Conservation (phyloP, 78 protist species). For the Trichosphaerium sp. region DNA sequence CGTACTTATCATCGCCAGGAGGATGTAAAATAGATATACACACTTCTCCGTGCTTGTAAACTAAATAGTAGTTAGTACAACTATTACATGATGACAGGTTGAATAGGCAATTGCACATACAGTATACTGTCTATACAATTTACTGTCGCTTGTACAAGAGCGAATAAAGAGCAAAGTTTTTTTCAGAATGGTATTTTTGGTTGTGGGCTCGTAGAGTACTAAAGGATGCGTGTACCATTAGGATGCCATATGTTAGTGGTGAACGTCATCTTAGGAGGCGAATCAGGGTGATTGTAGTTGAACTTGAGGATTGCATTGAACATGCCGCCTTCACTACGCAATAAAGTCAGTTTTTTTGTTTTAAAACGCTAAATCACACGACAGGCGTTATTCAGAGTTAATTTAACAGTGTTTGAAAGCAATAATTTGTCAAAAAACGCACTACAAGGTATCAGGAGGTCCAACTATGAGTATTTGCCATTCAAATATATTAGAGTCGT, state of each 20-base stretch:
- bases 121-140: not conserved
- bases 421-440: not conserved
- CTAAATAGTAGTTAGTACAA: conserved; percentile 13
- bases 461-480: conserved; percentile 85
- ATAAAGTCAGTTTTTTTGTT: not conserved
- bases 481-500: conserved; percentile 75
- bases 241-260: conserved; percentile 80
- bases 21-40: conserved; percentile 93
- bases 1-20: conserved; percentile 86
- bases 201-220: no score
- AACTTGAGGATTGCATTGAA: conserved; percentile 65
- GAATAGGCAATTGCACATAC: not conserved
- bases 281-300: conserved; percentile 65
- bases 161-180: no score
- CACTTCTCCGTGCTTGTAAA: conserved; percentile 75
- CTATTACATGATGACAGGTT: no score
- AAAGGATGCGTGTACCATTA: conserved; percentile 26
- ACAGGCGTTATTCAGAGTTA: no score
- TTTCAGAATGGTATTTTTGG: no score
- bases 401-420: no score
- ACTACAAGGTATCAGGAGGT: conserved; percentile 77
- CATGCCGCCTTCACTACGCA: conserved; percentile 73
- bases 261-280: conserved; percentile 83
- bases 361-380: no score
- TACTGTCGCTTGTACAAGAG: not conserved